Evolutionary conservation across 2,329 filamentous ascomycete genomes (phyloP), one percentile per base, ranked within the genome.

Genomic region (Paraconiothyrium brasiliense): DNA sequence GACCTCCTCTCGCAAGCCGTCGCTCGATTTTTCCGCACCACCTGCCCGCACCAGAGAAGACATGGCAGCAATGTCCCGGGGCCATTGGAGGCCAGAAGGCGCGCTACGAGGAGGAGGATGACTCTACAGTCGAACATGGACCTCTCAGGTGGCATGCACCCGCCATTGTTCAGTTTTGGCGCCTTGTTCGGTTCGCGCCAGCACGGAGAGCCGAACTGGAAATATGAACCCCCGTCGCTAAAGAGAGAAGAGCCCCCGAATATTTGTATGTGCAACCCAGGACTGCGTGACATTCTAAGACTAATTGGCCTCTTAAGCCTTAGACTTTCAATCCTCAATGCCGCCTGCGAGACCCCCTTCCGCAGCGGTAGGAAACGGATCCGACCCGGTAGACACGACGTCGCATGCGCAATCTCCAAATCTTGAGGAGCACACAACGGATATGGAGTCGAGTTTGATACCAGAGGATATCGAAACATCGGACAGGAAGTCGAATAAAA

Each of bases 21-120:
- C 66, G 67, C 77, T 63, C 81, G 82, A 27, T 87, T 87, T 75
- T 78, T 81, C 57, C 83, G 80, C 48, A 82, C 80, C 62, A 76
- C 77, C 60, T 80, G 78, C 64, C 72, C 76, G 44, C 81, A 83
- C 61, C 80, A 82, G 65, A 76, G 76, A 70, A 83, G 87, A 64
- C 80, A 87, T 83, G 86, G 85, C 67, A 88, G 87, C 79, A 82
- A 83, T 65, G 84, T 88, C 3, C 87, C 87, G 11, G 87, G 87
- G 2, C 87, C 87, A 70, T 79, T 89, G 78, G 87, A 90, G 76
- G 86, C 87, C 49, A 83, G 84, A 63, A 81, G 83, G 70, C 80
- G 87, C 56, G 78, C 84, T 49, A 80, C 85, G 2, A 87, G 83
- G 74, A 81, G 87, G 58, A 82, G 83, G 57, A 87, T 88, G 78